Evolutionary conservation across 768 basidiomycete genomes (phyloP), one percentile per base, ranked within the genome.

Genomic region (Lentinula lateritia): DNA sequence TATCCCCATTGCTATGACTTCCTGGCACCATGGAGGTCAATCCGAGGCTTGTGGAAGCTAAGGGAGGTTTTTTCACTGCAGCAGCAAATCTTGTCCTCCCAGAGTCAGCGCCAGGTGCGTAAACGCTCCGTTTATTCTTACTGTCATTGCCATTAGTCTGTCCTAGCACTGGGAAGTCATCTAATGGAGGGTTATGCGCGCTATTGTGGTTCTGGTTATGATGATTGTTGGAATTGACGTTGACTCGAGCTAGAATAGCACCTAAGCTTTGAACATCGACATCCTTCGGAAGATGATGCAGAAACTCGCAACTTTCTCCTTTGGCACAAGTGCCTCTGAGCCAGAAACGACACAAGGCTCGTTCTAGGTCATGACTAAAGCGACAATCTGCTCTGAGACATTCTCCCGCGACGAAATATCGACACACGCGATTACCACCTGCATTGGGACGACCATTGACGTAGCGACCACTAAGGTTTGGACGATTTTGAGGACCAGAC

Each of bases 261-360:
- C 84, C 86, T 60, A 94, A 77, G 61, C 83, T 80, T 46, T 85
- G 72, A 41, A 93, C 81, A 69, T 97, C 94, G 43, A 90, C 87
- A 65, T 94, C 89, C 66, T 90, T 87, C 6, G 93, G 93, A 5
- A 95, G 77, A 71, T 92, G 91, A 70, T 97, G 95, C 70, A 97
- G 75, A 75, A 98, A 98, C 75, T 98, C 97, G 84, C 95, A 98
- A 65, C 83, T 85, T 61, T 96, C 95, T 59, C 95, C 92, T 73
- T 99, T 99, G 35, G 95, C 93, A 70, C 97, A 99, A 50, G 94
- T 94, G 5, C 96, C 96, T 55, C 95, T 85, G 35, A 99, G 82
- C 97, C 97, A 99, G 78, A 99, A 99, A 39, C 97, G 89, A 75
- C 92, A 95, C 20, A 98, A 73, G 1, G 95, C 95, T 45, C 95